Conservation (phyloP, 2,329 filamentous ascomycete species). For the Cordyceps fumosorosea region DNA sequence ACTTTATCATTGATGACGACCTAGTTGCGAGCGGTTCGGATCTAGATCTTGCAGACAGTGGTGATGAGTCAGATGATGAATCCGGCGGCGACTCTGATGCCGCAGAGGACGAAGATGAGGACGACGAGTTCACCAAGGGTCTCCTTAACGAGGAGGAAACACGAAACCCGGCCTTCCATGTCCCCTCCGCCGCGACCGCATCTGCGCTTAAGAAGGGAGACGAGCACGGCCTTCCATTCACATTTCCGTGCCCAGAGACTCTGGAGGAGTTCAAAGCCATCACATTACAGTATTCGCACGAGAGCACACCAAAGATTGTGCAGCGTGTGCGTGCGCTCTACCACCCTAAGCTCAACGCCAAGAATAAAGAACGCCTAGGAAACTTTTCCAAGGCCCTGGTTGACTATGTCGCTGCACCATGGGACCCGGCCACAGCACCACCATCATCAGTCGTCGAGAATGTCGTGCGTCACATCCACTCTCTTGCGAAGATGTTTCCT, state of each 20-base stretch:
- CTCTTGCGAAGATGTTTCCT: conserved; percentile 79
- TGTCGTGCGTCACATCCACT: conserved; percentile 84
- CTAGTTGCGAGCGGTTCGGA: conserved; percentile 77
- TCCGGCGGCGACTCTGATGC: conserved; percentile 35
- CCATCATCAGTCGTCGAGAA: conserved; percentile 68
- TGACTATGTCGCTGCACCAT: conserved; percentile 50
- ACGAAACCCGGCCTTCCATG: conserved; percentile 45
- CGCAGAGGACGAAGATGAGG: conserved; percentile 40
- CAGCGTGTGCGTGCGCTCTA: conserved; percentile 89
- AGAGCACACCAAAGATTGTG: conserved; percentile 69
- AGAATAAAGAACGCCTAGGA: conserved; percentile 77
- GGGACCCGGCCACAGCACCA: conserved; percentile 36
- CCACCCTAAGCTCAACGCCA: conserved; percentile 75
- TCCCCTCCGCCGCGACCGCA: conserved; percentile 35
- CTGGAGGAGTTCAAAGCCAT: conserved; percentile 68
- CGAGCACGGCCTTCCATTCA: conserved; percentile 64
- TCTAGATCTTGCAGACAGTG: conserved; percentile 50
- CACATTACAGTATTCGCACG: conserved; percentile 51
- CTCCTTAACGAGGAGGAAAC: conserved; percentile 54
- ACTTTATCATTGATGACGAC: conserved; percentile 86
- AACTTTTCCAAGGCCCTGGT: conserved; percentile 61
- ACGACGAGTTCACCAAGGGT: conserved; percentile 68
- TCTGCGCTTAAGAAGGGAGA: conserved; percentile 33
- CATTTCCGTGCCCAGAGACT: conserved; percentile 75
- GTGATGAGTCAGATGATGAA: conserved; percentile 45